Evolutionary conservation across 495 filamentous ascomycete genomes (phyloP).

Genomic region (Penicillium parvum): DNA sequence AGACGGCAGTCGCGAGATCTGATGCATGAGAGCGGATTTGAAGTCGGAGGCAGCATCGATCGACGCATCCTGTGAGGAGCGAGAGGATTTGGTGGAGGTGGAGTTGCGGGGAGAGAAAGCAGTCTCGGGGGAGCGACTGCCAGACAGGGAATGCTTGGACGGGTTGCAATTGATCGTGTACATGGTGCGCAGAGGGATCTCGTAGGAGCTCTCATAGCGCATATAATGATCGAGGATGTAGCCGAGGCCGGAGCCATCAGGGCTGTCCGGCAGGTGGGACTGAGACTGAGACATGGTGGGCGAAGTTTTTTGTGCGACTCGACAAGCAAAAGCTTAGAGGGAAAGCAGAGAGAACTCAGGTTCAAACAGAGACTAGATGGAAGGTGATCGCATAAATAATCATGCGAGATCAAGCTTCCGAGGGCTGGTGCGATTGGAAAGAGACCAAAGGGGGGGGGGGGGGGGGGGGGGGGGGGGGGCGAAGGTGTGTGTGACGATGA

Average conservation of each 20-base stretch:
- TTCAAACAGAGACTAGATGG: slow-evolving; percentile 4
- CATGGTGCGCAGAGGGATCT: slow-evolving; percentile 70
- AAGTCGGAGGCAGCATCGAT: slow-evolving; percentile 55
- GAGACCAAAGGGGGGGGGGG: slow-evolving; percentile 2
- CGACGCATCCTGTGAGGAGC: slow-evolving; percentile 32
- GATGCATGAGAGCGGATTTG: slow-evolving; percentile 55
- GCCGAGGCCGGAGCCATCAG: slow-evolving; percentile 44
- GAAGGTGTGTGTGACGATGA: neutral
- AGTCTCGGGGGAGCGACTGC: slow-evolving; percentile 29
- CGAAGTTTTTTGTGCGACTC: neutral
- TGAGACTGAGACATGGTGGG: slow-evolving; percentile 24
- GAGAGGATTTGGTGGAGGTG: slow-evolving; percentile 30
- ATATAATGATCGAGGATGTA: slow-evolving; percentile 69
- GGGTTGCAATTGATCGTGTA: slow-evolving; percentile 66
- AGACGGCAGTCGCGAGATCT: slow-evolving; percentile 57
- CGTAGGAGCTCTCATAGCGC: slow-evolving; percentile 61
- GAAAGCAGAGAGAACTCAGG: slow-evolving; percentile 2
- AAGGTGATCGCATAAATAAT: slow-evolving; percentile 6
- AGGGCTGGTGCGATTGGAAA: slow-evolving; percentile 11
- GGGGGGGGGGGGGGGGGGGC: neutral
- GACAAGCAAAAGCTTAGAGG: neutral
- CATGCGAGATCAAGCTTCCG: slow-evolving; percentile 1
- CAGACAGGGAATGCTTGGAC: slow-evolving; percentile 35
- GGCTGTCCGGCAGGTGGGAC: slow-evolving; percentile 20
- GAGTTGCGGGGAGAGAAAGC: slow-evolving; percentile 32